A percentile compares a stretch with the other conserved stretches of the same genome.
Conservation (phyloP, 1,284 basidiomycete species). For the Cutaneotrichosporon curvatum region DNA sequence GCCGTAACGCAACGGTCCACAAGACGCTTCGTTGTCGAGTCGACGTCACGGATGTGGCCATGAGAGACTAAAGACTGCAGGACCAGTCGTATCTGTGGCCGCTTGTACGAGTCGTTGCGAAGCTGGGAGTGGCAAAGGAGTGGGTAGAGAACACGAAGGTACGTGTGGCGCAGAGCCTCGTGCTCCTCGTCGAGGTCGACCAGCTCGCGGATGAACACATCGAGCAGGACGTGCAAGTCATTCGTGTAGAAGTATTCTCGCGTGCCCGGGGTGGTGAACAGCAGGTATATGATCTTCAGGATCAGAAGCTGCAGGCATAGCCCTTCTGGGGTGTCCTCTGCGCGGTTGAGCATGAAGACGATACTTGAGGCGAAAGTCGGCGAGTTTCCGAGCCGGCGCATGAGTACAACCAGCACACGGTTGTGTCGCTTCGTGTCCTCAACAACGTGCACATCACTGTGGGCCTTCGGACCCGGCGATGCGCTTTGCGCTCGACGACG, state of each 20-base stretch:
- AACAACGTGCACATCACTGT: constrained; percentile 17
- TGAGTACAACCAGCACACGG: constrained; percentile 72
- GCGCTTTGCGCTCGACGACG: not conserved
- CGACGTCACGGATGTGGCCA: constrained; percentile 69
- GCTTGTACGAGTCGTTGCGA: constrained; percentile 77
- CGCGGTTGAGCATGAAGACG: constrained; percentile 97
- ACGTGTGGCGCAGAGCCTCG: constrained; percentile 95
- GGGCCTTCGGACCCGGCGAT: not conserved
- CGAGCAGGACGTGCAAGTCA: constrained; percentile 88
- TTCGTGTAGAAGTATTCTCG: constrained; percentile 98
- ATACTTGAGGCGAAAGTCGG: constrained; percentile 97
- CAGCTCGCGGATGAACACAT: constrained; percentile 90
- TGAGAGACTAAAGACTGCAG: constrained; percentile 73
- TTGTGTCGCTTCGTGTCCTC: constrained; percentile 53
- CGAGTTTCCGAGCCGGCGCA: constrained; percentile 70
- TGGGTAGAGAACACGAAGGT: constrained; percentile 90
- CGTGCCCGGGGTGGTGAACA: constrained; percentile 89
- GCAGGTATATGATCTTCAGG: constrained; percentile 86
- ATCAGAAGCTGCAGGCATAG: constrained; percentile 90
- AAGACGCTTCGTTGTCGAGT: constrained; percentile 77
- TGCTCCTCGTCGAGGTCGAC: constrained; percentile 85
- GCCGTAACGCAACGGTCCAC: constrained; percentile 76
- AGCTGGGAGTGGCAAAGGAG: constrained; percentile 92
- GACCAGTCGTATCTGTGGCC: constrained; percentile 73
- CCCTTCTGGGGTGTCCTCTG: constrained; percentile 78